Percentiles rank a stretch among this genome's conserved stretches.
Conservation (phyloP, 2,329 filamentous ascomycete genomes). For the Zasmidium citrigriseum region DNA sequence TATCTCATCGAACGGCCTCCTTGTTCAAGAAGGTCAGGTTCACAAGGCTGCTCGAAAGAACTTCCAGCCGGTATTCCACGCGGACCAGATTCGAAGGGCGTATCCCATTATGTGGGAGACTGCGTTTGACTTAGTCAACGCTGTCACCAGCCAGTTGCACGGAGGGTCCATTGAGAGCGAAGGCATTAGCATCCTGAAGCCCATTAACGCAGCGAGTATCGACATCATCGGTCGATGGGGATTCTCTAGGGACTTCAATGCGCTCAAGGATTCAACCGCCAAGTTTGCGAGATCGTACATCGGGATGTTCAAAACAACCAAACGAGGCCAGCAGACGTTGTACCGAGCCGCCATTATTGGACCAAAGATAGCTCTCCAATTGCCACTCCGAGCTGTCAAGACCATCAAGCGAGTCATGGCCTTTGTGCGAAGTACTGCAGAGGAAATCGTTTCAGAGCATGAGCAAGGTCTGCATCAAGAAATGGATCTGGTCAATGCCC, state of each 20-base stretch:
- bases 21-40: slow-evolving; percentile 15
- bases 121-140: slow-evolving; percentile 4
- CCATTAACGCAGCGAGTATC: slow-evolving; percentile 5
- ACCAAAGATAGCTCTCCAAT: slow-evolving; percentile 9
- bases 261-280: background rate
- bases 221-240: slow-evolving; percentile 13
- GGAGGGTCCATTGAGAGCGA: background rate
- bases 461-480: background rate
- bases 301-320: slow-evolving; percentile 16
- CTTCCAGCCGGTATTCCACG: slow-evolving; percentile 12
- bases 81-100: slow-evolving; percentile 6
- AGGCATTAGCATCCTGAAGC: slow-evolving; percentile 6
- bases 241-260: slow-evolving; percentile 9
- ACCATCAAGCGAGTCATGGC: slow-evolving; percentile 12
- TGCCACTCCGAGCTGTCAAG: slow-evolving; percentile 14
- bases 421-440: slow-evolving; percentile 5
- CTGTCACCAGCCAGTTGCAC: slow-evolving; percentile 1
- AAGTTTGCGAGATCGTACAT: slow-evolving; percentile 9
- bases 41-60: slow-evolving; percentile 13
- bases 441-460: slow-evolving; percentile 12
- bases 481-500: slow-evolving; percentile 11
- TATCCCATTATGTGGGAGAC: slow-evolving; percentile 16
- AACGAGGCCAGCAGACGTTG: slow-evolving; percentile 9
- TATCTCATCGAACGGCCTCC: slow-evolving; percentile 9
- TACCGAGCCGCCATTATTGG: slow-evolving; percentile 12